Percentiles rank a stretch among this genome's conserved stretches.
Conservation (phyloP, 169 alveolate genomes). For the Plasmodium blacklocki region DNA sequence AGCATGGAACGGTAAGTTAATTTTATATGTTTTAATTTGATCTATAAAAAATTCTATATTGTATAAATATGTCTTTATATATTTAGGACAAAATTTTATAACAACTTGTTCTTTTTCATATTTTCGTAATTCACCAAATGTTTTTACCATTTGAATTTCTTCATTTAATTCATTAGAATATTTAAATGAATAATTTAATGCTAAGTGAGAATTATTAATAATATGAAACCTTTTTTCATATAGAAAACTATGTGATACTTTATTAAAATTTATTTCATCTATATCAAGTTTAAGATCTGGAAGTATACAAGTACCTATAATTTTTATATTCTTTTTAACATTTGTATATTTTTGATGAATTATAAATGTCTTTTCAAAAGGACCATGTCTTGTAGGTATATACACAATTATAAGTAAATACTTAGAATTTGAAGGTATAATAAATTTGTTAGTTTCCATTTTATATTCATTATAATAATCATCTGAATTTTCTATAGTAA, state of each 20-base stretch:
- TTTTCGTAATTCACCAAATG: background rate
- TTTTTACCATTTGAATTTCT: conserved; percentile 34
- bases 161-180: conserved; percentile 50
- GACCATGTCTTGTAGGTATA: conserved; percentile 37
- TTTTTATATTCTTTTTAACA: conserved; percentile 21
- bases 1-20: conserved; percentile 27
- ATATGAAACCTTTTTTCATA: conserved; percentile 33
- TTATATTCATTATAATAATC: conserved; percentile 50
- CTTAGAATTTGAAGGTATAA: conserved; percentile 27
- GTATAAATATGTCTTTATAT: conserved; percentile 17
- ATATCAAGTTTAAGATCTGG: conserved; percentile 35
- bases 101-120: conserved; percentile 31
- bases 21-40: conserved; percentile 56
- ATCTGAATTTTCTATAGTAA: conserved; percentile 41
- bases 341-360: conserved; percentile 70
- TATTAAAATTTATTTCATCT: conserved; percentile 51
- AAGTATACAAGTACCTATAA: conserved; percentile 25
- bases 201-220: conserved; percentile 46
- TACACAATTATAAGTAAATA: conserved; percentile 20
- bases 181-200: conserved; percentile 36
- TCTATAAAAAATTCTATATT: conserved; percentile 28
- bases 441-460: conserved; percentile 12
- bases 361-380: conserved; percentile 22
- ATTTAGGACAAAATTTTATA: conserved; percentile 53
- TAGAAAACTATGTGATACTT: conserved; percentile 55